Conservation (phyloP, 1,284 basidiomycete species). For the Irpex lacteus region DNA sequence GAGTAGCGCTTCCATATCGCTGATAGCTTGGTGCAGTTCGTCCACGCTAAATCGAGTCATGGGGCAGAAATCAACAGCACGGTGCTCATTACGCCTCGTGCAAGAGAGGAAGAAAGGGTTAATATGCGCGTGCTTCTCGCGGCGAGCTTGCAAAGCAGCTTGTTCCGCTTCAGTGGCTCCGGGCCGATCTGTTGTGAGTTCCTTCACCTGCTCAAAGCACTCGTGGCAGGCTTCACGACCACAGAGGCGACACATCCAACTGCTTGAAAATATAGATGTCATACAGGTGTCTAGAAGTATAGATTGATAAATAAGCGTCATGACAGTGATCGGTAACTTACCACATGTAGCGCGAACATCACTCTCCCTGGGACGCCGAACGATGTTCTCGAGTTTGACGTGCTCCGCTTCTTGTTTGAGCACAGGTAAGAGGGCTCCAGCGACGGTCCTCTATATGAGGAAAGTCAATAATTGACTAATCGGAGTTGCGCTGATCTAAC, state of each 20-base stretch:
- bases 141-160: conserved; percentile 43
- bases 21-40: conserved; percentile 64
- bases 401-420: conserved; percentile 72
- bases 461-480: not conserved
- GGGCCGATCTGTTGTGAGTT: conserved; percentile 53
- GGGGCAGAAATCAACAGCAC: conserved; percentile 68
- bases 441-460: conserved; percentile 57
- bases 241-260: conserved; percentile 88
- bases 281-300: conserved; percentile 76
- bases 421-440: conserved; percentile 64
- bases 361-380: conserved; percentile 71
- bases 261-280: conserved; percentile 87
- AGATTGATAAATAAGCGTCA: conserved; percentile 6
- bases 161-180: conserved; percentile 47
- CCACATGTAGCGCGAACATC: conserved; percentile 84
- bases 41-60: conserved; percentile 72
- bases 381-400: conserved; percentile 55
- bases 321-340: conserved; percentile 35
- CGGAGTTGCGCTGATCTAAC: conserved; percentile 31
- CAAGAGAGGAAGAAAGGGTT: conserved; percentile 77
- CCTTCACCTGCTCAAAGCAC: conserved; percentile 73
- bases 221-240: conserved; percentile 87
- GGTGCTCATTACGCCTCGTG: conserved; percentile 65
- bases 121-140: conserved; percentile 59
- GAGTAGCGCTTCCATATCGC: conserved; percentile 62